Base-by-base conservation (phyloP, 148 eudicot species). In the Hydrangea macrophylla region DNA sequence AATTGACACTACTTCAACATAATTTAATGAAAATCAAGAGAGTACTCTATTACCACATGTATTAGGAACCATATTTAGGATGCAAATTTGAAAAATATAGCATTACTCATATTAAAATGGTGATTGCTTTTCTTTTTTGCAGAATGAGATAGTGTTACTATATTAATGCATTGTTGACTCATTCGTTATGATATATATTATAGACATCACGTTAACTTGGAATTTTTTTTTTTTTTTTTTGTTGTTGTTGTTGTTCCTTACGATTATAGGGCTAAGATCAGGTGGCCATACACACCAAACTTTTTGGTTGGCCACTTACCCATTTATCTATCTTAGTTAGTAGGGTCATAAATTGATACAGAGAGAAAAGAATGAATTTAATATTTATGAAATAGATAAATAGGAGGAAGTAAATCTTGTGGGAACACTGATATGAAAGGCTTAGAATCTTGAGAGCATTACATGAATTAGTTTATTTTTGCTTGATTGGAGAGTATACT, bases 221-320 rank as follows among this genome's bases (percentile, higher is more conserved):
- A 45, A 45, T 45, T 3, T 45, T 45, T 45, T 45, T 9, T 6
- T n/a, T n/a, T n/a, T n/a, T n/a, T n/a, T n/a, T n/a, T n/a, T n/a
- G n/a, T n/a, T n/a, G n/a, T n/a, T n/a, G n/a, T n/a, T n/a, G n/a
- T n/a, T n/a, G n/a, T n/a, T n/a, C n/a, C n/a, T n/a, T n/a, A n/a
- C n/a, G n/a, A 45, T 10, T 10, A 9, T 4, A 35, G 4, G 39
- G 39, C 39, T 35, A 8, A 35, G 39, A 35, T 40, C 45, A 40
- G 11, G 45, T 40, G 45, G 11, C 45, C 5, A 6, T 20, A 17
- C 30, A 25, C 51, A 62, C 24, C 51, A 25, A 62, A 62, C 57
- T 64, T 64, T 64, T 9, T 48, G 56, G 56, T 48, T 64, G 56
- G 56, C 50, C 26, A 27, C 3, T 48, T 64, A n/a, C 27, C 68